Evolutionary conservation across 345 rosid species (phyloP).

Genomic region (Erucastrum elatum): DNA sequence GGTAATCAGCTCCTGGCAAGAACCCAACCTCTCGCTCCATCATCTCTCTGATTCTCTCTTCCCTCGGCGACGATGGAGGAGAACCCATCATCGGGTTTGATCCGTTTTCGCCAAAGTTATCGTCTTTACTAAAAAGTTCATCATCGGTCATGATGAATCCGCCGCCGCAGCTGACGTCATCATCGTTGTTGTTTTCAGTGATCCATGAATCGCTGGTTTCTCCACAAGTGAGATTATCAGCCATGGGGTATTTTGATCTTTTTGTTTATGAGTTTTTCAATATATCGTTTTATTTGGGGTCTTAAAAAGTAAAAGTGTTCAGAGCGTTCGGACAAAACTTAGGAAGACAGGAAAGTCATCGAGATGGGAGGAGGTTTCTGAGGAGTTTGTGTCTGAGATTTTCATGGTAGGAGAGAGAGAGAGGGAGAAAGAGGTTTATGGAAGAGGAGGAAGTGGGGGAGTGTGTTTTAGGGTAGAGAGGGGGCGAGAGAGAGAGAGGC

Average conservation of each 20-base stretch:
- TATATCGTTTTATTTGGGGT: conserved; percentile 13
- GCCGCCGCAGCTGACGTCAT: conserved; percentile 23
- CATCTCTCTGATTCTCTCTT: conserved; percentile 55
- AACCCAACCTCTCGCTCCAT: conserved; percentile 53
- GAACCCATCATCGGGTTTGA: conserved; percentile 44
- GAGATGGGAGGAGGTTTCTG: conserved; percentile 21
- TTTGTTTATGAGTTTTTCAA: not conserved
- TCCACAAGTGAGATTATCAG: conserved; percentile 52
- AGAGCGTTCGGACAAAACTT: conserved; percentile 29
- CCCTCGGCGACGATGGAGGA: conserved; percentile 30
- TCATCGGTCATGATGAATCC: conserved; percentile 15
- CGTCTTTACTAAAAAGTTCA: conserved; percentile 30
- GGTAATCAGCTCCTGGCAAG: conserved; percentile 53
- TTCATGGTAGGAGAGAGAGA: conserved; percentile 37
- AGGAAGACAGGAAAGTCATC: conserved; percentile 31
- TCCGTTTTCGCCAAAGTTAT: conserved; percentile 30
- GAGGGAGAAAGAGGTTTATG: conserved; percentile 28
- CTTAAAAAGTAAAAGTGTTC: not conserved
- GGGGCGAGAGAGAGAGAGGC: conserved; percentile 17
- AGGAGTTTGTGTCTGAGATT: conserved; percentile 35
- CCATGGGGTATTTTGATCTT: conserved; percentile 40
- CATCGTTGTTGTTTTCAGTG: not conserved
- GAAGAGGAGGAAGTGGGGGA: conserved; percentile 35
- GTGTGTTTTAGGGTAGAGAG: conserved; percentile 41
- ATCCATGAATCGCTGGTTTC: conserved; percentile 52